These are phyloP conservation scores for Nicotiana noctiflora DNA, from an alignment of 257 asterid genomes.

Conservation along the genomic window DNA sequence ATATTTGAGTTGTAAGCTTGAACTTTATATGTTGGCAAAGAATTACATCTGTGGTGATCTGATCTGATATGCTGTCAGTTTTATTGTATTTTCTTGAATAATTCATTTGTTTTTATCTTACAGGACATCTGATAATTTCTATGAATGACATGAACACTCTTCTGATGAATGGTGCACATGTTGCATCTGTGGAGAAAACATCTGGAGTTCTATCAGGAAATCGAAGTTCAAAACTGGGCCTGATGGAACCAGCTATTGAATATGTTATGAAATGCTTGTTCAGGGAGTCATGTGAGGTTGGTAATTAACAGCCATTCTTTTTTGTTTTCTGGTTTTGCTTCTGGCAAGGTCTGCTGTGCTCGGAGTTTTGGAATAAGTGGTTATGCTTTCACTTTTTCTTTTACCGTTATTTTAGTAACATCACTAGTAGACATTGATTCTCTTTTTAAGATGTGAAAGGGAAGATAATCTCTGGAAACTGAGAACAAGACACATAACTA, in stretches of 20 bases:
- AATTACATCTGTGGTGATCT: not conserved
- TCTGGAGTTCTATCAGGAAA: constrained; percentile 34
- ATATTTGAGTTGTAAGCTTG: not conserved
- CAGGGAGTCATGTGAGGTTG: constrained; percentile 61
- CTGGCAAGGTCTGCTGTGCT: not conserved
- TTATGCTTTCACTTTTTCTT: not conserved
- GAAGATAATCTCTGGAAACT: not conserved
- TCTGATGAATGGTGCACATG: constrained; percentile 30
- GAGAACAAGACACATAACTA: not conserved
- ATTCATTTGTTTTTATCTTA: constrained; percentile 22
- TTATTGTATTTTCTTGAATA: not conserved
- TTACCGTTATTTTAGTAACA: not conserved
- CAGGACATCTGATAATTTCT: constrained; percentile 69
- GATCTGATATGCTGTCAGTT: not conserved
- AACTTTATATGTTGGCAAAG: not conserved
- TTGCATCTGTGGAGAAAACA: constrained; percentile 29
- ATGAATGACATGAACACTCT: constrained; percentile 58
- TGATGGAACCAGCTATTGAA: constrained; percentile 75
- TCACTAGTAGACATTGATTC: not conserved
- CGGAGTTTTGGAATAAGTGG: not conserved
- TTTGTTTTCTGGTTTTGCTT: constrained; percentile 14
- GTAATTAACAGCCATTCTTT: constrained; percentile 19
- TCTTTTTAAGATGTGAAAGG: not conserved
- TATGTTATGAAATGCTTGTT: constrained; percentile 53
- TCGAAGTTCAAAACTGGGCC: constrained; percentile 34